phyloP scores from a whole-genome alignment of 352 stramenopile species.

The Pythium aristosporum region DNA sequence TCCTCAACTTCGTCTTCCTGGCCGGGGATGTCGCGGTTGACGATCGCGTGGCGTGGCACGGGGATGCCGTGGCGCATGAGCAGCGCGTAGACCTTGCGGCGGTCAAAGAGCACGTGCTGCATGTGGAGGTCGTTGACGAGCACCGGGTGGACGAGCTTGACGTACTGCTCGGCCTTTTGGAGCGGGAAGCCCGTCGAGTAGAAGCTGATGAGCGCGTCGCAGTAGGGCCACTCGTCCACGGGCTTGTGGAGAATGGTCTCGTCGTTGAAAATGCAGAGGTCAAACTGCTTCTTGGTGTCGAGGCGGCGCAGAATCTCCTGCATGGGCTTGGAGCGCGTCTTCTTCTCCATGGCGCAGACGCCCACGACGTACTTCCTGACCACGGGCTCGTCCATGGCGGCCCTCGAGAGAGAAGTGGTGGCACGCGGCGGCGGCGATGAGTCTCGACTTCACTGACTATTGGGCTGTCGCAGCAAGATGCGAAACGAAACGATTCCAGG shows the following conservation, averaged over 20 bases:
- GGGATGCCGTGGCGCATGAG: constrained; percentile 94
- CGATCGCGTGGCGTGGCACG: constrained; percentile 95
- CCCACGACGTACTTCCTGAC: constrained; percentile 86
- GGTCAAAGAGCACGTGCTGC: constrained; percentile 96
- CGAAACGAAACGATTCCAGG: constrained; percentile 19
- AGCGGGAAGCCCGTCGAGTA: constrained; percentile 98
- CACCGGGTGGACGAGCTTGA: constrained; percentile 93
- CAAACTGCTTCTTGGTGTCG: constrained; percentile 92
- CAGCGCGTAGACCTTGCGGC: constrained; percentile 95
- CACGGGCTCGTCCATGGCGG: constrained; percentile 26
- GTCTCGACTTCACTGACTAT: neutral
- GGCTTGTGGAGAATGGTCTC: constrained; percentile 94
- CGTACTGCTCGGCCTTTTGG: constrained; percentile 96
- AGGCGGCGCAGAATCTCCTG: constrained; percentile 94
- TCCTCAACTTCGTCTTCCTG: constrained; percentile 71
- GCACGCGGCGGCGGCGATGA: neutral
- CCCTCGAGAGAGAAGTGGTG: neutral
- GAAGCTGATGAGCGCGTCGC: constrained; percentile 98
- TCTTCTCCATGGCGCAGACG: constrained; percentile 99
- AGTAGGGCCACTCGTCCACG: constrained; percentile 94
- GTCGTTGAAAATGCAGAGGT: constrained; percentile 98
- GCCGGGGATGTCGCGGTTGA: constrained; percentile 91
- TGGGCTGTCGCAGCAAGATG: constrained; percentile 11
- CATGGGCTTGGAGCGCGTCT: constrained; percentile 97
- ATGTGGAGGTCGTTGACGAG: constrained; percentile 98